These are phyloP conservation scores for Phytophthora pluvialis DNA, from an alignment of 352 stramenopile genomes.

Conservation along the genomic window DNA sequence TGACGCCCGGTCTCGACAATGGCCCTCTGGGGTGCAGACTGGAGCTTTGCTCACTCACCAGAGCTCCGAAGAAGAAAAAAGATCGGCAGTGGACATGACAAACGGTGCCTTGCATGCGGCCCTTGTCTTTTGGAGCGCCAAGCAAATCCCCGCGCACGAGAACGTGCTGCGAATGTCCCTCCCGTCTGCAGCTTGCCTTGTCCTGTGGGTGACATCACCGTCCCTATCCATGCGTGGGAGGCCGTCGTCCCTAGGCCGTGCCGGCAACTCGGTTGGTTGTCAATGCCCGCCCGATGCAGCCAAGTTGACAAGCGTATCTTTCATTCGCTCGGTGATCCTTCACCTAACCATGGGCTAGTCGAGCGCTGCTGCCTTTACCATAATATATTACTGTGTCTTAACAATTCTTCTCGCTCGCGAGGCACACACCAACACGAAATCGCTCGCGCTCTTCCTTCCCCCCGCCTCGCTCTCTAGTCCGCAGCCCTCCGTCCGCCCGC, in stretches of 20 bases:
- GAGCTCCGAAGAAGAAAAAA: background rate
- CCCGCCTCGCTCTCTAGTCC: conserved; percentile 22
- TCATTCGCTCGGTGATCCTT: background rate
- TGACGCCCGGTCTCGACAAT: conserved; percentile 17
- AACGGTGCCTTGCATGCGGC: conserved; percentile 5
- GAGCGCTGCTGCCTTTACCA: conserved; percentile 28
- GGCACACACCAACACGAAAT: conserved; percentile 37
- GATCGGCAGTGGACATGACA: conserved; percentile 22
- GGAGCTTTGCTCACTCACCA: conserved; percentile 1
- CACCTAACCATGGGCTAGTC: background rate
- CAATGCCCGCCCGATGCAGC: background rate
- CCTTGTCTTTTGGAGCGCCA: conserved; percentile 27
- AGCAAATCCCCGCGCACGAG: conserved; percentile 33
- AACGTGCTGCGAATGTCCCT: conserved; percentile 29
- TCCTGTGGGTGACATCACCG: conserved; percentile 11
- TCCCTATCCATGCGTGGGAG: background rate
- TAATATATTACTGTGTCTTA: conserved; percentile 52
- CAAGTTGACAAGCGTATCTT: conserved; percentile 20
- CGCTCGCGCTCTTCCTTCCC: conserved; percentile 16
- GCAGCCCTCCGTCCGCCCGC: conserved; percentile 22
- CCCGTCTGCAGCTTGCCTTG: conserved; percentile 14
- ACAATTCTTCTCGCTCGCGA: conserved; percentile 45
- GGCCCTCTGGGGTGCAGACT: background rate
- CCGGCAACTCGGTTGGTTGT: conserved; percentile 7
- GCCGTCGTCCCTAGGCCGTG: background rate